Percentiles rank a stretch among this genome's conserved stretches.
phyloP scores from a whole-genome alignment of 495 filamentous ascomycete species.

The Haplographium delicatum region DNA sequence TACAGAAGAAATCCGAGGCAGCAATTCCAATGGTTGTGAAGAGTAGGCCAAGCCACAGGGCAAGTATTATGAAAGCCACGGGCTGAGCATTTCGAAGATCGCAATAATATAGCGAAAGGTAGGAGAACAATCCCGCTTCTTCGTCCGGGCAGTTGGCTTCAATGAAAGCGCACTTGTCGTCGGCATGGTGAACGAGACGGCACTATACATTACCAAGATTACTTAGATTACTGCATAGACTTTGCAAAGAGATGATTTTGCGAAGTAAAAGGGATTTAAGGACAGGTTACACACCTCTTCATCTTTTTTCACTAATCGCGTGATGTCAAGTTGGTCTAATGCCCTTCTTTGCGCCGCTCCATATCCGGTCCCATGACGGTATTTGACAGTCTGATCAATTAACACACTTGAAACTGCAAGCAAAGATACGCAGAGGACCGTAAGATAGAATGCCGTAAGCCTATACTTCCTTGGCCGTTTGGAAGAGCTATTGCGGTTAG shows the following conservation, averaged over 20 bases:
- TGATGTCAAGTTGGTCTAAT: conserved; percentile 13
- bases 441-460: conserved; percentile 34
- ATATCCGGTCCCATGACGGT: conserved; percentile 15
- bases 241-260: background rate
- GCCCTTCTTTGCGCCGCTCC: conserved; percentile 19
- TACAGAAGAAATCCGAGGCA: conserved; percentile 95
- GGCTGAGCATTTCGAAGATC: conserved; percentile 60
- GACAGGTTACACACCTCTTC: conserved; percentile 25
- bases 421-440: conserved; percentile 28
- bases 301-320: conserved; percentile 25
- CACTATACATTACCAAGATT: conserved; percentile 49
- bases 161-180: conserved; percentile 75
- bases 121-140: conserved; percentile 83
- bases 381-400: conserved; percentile 18
- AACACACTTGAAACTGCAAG: conserved; percentile 26
- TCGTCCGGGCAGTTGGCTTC: conserved; percentile 78
- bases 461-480: conserved; percentile 20
- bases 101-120: conserved; percentile 92
- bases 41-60: conserved; percentile 80
- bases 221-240: conserved; percentile 2
- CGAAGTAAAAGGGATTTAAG: background rate
- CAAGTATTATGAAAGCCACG: conserved; percentile 70
- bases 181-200: conserved; percentile 66
- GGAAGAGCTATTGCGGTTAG: conserved; percentile 10
- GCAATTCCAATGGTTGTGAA: conserved; percentile 99